Percentiles rank a stretch among this genome's conserved stretches.
phyloP scores from a whole-genome alignment of 768 basidiomycete species.

The Podaxis mareebaensis region DNA sequence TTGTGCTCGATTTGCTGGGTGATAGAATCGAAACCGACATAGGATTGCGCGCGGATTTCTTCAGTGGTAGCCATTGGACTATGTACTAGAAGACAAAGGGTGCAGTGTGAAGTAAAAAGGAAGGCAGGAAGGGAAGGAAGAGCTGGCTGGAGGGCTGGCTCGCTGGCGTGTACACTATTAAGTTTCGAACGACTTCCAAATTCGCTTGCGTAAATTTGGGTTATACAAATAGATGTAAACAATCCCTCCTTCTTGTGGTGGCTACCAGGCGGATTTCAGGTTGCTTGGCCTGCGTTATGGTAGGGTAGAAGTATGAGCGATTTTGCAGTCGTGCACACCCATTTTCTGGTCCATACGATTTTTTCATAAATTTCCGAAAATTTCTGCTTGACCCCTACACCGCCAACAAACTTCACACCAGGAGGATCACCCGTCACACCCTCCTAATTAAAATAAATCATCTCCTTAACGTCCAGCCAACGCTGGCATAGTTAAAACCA shows the following conservation, averaged over 20 bases:
- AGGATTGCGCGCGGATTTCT: constrained; percentile 89
- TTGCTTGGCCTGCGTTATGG: background rate
- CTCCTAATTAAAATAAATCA: background rate
- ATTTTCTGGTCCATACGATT: background rate
- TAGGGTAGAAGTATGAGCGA: background rate
- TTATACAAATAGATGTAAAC: constrained; percentile 8
- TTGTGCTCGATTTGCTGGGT: constrained; percentile 99
- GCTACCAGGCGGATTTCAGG: background rate
- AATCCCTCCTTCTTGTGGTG: background rate
- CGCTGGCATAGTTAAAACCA: background rate
- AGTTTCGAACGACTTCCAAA: constrained; percentile 18
- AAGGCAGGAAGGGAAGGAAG: background rate
- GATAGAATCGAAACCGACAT: constrained; percentile 98
- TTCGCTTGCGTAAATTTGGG: constrained; percentile 11
- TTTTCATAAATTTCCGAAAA: background rate
- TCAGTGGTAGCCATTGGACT: constrained; percentile 31
- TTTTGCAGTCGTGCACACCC: background rate
- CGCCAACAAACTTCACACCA: background rate
- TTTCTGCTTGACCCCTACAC: background rate
- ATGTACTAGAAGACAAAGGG: background rate
- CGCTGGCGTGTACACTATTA: constrained; percentile 12
- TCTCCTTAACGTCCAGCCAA: background rate
- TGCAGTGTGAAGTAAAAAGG: background rate
- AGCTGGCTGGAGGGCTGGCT: background rate
- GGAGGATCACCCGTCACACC: background rate